Base-by-base conservation (phyloP, 1,139 yeast species). In the Kurtzmaniella quercitrusa region DNA sequence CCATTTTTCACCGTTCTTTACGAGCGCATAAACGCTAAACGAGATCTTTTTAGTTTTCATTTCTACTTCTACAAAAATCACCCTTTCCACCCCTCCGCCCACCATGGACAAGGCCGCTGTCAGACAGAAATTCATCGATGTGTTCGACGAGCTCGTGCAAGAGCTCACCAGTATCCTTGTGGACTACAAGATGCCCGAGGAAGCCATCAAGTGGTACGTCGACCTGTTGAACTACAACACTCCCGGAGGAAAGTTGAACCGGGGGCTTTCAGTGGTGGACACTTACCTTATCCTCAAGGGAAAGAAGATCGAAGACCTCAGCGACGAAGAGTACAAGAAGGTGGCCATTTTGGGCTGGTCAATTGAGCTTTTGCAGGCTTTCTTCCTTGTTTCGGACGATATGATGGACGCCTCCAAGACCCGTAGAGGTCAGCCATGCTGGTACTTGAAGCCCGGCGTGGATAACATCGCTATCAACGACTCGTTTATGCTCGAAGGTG, bases 391-490 rank as follows among this genome's bases (percentile, higher is more conserved):
- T 44, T 95, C 98, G 33, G 99, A 94, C 65, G 99, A 94, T 65
- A 94, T 94, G 80, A 94, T 94, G 99, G 99, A 94, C 67, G 82
- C 82, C 54, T 88, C 97, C 34, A 86, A 89, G 66, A 94, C 98
- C 40, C 87, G 99, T 75, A 84, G 99, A 64, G 98, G 97, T 45
- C 98, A 93, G 67, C 93, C 96, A 55, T 94, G 99, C 70, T 94
- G 98, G 98, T 94, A 91, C 72, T 83, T 73, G 59, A 78, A 71
- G 43, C 85, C 82, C 49, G 82, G 81, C 39, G 96, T 91, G 46
- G 88, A 87, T 38, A 88, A 89, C 64, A 85, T 93, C 62, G 98
- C 99, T 48, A 93, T 94, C 67, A 94, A 94, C 62, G 99, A 94
- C 60, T 81, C 98, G 2, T 94, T 93, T 66, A 89, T 94, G 95